These are phyloP conservation scores for Nepenthes gracilis DNA, from an alignment of 148 eudicot species.

Conservation along the genomic window DNA sequence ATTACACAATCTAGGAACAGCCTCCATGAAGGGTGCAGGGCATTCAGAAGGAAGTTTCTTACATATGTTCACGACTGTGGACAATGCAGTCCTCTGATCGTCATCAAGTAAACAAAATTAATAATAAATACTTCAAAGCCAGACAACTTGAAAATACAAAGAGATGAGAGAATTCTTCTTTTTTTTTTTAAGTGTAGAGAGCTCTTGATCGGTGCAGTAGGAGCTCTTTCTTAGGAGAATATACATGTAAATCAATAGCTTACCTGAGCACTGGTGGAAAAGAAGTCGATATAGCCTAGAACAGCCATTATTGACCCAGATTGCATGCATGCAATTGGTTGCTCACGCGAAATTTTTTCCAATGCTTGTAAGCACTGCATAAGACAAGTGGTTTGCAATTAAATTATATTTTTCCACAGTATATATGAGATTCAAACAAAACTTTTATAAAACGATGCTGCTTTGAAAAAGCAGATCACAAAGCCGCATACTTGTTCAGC, in stretches of 20 bases:
- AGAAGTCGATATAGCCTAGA: constrained; percentile 74
- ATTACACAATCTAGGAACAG: constrained; percentile 76
- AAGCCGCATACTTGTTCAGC: constrained; percentile 76
- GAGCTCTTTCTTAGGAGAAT: background rate
- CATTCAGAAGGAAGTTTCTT: constrained; percentile 71
- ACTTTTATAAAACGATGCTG: background rate
- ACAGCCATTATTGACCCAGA: constrained; percentile 88
- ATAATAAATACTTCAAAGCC: background rate
- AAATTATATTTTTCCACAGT: background rate
- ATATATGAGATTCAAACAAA: background rate
- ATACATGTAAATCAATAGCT: background rate
- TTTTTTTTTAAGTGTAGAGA: no score
- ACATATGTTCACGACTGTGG: constrained; percentile 77
- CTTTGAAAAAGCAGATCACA: background rate
- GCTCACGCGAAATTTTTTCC: constrained; percentile 84
- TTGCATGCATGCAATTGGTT: constrained; percentile 67
- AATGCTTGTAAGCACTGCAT: constrained; percentile 95
- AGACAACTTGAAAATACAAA: background rate
- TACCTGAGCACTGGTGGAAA: constrained; percentile 88
- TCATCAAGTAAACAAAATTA: constrained; percentile 1
- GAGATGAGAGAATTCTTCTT: no score
- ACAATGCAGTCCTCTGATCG: constrained; percentile 76
- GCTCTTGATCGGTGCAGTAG: no score
- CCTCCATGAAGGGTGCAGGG: constrained; percentile 64
- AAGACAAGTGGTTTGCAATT: constrained; percentile 3